These are phyloP conservation scores for Agrocybe chaxingu DNA, from an alignment of 768 basidiomycete genomes.

Conservation along the genomic window DNA sequence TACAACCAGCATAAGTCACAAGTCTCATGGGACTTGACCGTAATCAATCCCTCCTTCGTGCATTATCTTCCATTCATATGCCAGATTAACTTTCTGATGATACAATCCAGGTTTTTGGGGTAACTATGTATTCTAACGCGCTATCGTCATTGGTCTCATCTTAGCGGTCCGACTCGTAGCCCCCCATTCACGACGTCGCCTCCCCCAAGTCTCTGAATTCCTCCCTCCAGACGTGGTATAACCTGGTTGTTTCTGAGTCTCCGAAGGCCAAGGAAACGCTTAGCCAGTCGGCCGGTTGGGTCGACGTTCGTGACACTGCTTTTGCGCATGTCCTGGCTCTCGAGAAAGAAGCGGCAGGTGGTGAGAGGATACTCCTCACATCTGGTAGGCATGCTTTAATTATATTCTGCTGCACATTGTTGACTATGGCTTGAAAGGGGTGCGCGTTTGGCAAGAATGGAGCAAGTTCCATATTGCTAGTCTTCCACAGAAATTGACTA, in stretches of 20 bases:
- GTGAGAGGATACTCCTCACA: slow-evolving; percentile 51
- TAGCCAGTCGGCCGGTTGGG: slow-evolving; percentile 24
- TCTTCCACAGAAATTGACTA: background rate
- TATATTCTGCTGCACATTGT: background rate
- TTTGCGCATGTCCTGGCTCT: slow-evolving; percentile 52
- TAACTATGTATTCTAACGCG: background rate
- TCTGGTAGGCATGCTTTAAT: slow-evolving; percentile 20
- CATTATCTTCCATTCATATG: background rate
- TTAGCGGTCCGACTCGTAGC: slow-evolving; percentile 20
- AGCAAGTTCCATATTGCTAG: slow-evolving; percentile 16
- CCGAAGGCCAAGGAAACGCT: slow-evolving; percentile 15
- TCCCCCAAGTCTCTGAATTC: slow-evolving; percentile 33
- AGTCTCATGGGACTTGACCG: slow-evolving; percentile 7
- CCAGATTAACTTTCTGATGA: slow-evolving; percentile 22
- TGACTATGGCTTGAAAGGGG: slow-evolving; percentile 8
- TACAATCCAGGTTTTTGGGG: slow-evolving; percentile 12
- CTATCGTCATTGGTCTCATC: background rate
- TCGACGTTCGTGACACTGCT: slow-evolving; percentile 56
- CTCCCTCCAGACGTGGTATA: slow-evolving; percentile 28
- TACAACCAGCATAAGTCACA: slow-evolving; percentile 2
- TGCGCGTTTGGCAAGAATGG: slow-evolving; percentile 34
- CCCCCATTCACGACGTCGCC: slow-evolving; percentile 38
- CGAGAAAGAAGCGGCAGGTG: slow-evolving; percentile 45
- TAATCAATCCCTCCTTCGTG: slow-evolving; percentile 4
- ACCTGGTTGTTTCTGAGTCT: slow-evolving; percentile 18